Percentiles rank a stretch among this genome's conserved stretches.
Evolutionary conservation across 371 early-diverging fungal genomes (phyloP).

Genomic region (Mucor sp.): DNA sequence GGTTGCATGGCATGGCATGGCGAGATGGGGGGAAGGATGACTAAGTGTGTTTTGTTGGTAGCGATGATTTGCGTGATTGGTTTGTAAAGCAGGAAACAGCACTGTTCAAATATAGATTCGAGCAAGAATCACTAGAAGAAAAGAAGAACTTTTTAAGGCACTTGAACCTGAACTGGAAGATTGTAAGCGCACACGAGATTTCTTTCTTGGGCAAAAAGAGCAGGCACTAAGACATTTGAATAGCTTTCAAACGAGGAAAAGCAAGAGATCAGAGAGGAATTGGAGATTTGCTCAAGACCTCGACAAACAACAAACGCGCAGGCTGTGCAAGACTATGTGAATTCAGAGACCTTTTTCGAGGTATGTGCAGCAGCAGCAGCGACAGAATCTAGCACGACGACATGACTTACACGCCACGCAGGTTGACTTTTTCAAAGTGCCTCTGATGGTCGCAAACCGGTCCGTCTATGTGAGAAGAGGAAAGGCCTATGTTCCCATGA

Average conservation of each 20-base stretch:
- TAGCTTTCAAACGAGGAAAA: conserved; percentile 25
- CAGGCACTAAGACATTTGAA: background rate
- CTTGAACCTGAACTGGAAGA: conserved; percentile 59
- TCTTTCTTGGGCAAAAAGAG: background rate
- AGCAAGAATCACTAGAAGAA: conserved; percentile 57
- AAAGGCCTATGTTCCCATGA: conserved; percentile 82
- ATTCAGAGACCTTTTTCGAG: conserved; percentile 56
- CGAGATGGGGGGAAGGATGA: background rate
- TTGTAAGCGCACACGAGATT: conserved; percentile 31
- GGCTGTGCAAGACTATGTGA: conserved; percentile 24
- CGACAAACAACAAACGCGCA: background rate
- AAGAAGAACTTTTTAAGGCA: conserved; percentile 56
- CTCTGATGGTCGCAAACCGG: conserved; percentile 72
- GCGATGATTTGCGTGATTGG: conserved; percentile 89
- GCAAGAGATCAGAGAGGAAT: conserved; percentile 12
- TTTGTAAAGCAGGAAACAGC: conserved; percentile 85
- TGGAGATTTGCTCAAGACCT: conserved; percentile 10
- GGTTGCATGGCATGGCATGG: background rate
- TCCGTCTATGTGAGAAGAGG: conserved; percentile 77
- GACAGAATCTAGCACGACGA: too few relatives aligned
- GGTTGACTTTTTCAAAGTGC: conserved; percentile 88
- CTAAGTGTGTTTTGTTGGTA: conserved; percentile 11
- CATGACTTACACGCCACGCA: conserved; percentile 8
- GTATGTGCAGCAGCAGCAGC: conserved; percentile 14
- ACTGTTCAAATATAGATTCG: conserved; percentile 76